These are phyloP conservation scores for Fusarium verticillioides DNA, from an alignment of 2,329 filamentous ascomycete genomes.

Conservation along the genomic window DNA sequence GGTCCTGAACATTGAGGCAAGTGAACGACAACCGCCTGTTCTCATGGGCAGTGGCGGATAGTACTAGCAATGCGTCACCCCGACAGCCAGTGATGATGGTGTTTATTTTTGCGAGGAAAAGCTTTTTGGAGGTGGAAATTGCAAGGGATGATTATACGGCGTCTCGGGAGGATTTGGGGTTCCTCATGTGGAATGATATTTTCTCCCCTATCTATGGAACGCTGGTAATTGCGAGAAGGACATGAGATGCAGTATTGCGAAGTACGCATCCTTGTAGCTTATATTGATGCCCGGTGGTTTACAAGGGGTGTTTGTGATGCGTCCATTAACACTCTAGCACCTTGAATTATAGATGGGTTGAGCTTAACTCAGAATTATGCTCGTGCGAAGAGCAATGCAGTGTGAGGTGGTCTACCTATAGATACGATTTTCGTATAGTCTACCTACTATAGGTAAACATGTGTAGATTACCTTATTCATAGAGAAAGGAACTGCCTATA, in stretches of 20 bases:
- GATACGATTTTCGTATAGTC: neutral
- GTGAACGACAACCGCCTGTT: constrained; percentile 3
- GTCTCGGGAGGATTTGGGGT: constrained; percentile 42
- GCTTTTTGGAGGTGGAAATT: constrained; percentile 40
- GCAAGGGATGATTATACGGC: constrained; percentile 41
- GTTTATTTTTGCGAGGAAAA: constrained; percentile 45
- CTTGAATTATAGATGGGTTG: constrained; percentile 2
- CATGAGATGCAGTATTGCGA: constrained; percentile 31
- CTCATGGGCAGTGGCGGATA: constrained; percentile 4
- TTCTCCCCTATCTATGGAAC: constrained; percentile 27
- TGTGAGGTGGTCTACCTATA: neutral
- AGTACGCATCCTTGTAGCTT: constrained; percentile 35
- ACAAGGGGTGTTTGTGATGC: constrained; percentile 10
- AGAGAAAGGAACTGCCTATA: neutral
- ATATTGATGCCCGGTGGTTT: constrained; percentile 28
- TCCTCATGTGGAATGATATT: constrained; percentile 40
- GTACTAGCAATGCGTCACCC: constrained; percentile 11
- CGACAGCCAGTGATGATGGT: constrained; percentile 34
- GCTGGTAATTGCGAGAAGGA: constrained; percentile 37
- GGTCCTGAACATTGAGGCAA: neutral
- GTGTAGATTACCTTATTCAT: neutral
- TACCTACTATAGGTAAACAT: neutral
- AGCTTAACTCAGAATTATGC: neutral
- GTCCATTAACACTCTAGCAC: constrained; percentile 3
- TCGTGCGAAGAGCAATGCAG: neutral